Conservation (phyloP, 1,284 basidiomycete species). For the Cryptococcus sp. region DNA sequence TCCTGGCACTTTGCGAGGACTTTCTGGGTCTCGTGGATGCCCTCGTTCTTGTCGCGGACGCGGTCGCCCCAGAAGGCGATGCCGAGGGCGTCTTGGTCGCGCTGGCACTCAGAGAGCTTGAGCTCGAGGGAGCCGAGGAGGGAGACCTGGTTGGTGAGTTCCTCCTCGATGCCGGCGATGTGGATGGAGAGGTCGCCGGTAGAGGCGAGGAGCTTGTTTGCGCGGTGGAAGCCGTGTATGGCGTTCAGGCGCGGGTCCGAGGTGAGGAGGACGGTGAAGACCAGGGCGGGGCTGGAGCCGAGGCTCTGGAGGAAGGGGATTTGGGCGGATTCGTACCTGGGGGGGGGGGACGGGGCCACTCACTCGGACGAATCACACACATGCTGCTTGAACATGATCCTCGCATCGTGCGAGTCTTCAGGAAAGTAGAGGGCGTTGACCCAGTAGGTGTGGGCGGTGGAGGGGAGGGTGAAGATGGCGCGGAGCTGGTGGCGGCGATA, state of each 20-base stretch:
- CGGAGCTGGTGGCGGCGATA: slow-evolving; percentile 31
- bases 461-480: slow-evolving; percentile 43
- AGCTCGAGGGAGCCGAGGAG: slow-evolving; percentile 38
- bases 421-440: slow-evolving; percentile 46
- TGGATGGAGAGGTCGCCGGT: slow-evolving; percentile 24
- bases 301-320: slow-evolving; percentile 29
- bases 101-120: slow-evolving; percentile 27
- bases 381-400: slow-evolving; percentile 50
- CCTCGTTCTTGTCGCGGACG: slow-evolving; percentile 35
- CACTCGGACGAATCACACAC: slow-evolving; percentile 48
- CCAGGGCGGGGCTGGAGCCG: slow-evolving; percentile 40
- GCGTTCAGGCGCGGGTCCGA: slow-evolving; percentile 43
- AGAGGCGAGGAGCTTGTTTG: slow-evolving; percentile 28
- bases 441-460: slow-evolving; percentile 45
- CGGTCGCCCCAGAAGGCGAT: slow-evolving; percentile 39
- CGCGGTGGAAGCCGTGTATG: slow-evolving; percentile 44
- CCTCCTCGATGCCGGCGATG: slow-evolving; percentile 28
- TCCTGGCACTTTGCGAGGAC: slow-evolving; percentile 19
- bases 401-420: slow-evolving; percentile 37
- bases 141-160: slow-evolving; percentile 28
- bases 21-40: slow-evolving; percentile 26
- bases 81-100: slow-evolving; percentile 30
- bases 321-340: slow-evolving; percentile 46
- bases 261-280: slow-evolving; percentile 45
- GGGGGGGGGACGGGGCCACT: slow-evolving; percentile 19